Percentiles rank a stretch among this genome's conserved stretches.
Evolutionary conservation across 208 protist species (phyloP).

Genomic region (Strigomonas culicis): DNA sequence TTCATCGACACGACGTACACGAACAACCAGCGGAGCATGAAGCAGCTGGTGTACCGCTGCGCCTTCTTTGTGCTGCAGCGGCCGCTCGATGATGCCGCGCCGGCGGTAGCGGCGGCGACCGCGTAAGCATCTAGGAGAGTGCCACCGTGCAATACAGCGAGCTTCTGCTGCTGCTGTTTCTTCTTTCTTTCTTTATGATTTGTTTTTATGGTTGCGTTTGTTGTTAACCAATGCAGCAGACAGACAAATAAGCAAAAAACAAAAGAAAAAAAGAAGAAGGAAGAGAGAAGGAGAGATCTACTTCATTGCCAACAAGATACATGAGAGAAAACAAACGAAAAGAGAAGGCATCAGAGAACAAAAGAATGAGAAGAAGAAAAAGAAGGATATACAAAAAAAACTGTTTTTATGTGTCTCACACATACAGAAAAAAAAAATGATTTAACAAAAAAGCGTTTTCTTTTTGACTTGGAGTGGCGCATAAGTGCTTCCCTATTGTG

Average conservation of each 20-base stretch:
- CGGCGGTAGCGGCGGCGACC: too few species aligned
- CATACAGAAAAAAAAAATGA: too few species aligned
- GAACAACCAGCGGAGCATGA: slow-evolving; percentile 91
- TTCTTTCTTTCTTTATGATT: background rate
- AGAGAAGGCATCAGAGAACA: background rate
- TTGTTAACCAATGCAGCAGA: background rate
- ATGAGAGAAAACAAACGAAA: background rate
- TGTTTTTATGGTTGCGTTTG: background rate
- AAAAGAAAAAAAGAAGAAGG: background rate
- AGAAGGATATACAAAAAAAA: too few species aligned
- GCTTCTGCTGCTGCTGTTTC: background rate
- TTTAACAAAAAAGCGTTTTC: background rate
- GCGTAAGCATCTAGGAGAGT: background rate
- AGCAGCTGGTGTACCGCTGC: slow-evolving; percentile 86
- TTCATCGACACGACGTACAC: slow-evolving; percentile 91
- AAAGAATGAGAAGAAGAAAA: background rate
- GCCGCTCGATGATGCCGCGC: slow-evolving; percentile 18
- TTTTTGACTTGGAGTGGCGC: too few species aligned
- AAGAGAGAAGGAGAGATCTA: background rate
- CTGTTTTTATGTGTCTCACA: too few species aligned
- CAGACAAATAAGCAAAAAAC: background rate
- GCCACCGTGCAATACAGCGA: background rate
- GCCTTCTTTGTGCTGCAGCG: slow-evolving; percentile 87
- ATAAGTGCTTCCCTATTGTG: background rate
- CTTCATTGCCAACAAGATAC: background rate